Conservation (phyloP, 208 protist species). For the Acanthamoeba lenticulata region DNA sequence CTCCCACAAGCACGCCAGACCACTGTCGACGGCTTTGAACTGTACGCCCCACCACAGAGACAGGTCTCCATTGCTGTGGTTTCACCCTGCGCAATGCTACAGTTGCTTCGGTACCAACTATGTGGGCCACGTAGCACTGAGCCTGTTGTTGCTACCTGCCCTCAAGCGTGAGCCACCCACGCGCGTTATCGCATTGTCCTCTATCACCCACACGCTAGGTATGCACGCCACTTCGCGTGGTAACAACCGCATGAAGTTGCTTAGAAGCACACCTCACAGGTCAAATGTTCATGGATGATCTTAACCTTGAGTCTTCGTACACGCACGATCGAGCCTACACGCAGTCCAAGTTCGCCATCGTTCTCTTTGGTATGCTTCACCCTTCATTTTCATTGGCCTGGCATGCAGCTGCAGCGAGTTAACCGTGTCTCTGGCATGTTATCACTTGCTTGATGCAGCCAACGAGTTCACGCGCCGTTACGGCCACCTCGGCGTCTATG, state of each 20-base stretch:
- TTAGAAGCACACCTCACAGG: too few species aligned
- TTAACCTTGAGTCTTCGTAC: conserved; percentile 2
- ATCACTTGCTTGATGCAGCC: neutral
- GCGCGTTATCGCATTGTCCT: neutral
- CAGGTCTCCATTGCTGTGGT: too few species aligned
- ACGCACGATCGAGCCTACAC: conserved; percentile 5
- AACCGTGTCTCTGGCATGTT: neutral
- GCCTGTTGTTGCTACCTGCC: neutral
- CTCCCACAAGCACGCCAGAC: neutral
- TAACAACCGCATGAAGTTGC: too few species aligned
- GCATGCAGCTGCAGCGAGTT: neutral
- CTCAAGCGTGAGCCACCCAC: neutral
- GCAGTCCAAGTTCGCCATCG: conserved; percentile 38
- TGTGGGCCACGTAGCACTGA: neutral
- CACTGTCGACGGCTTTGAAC: conserved; percentile 9
- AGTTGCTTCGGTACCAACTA: conserved; percentile 35
- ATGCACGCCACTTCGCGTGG: neutral
- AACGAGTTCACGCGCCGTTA: conserved; percentile 42
- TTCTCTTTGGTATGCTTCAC: neutral
- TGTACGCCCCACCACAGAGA: neutral
- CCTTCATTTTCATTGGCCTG: neutral
- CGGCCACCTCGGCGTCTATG: neutral
- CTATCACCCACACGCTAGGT: neutral
- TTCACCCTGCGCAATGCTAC: too few species aligned
- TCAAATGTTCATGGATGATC: conserved; percentile 42